Evolutionary conservation across 768 basidiomycete genomes (phyloP), one percentile per base, ranked within the genome.

Genomic region (Rhizopogon rudus): DNA sequence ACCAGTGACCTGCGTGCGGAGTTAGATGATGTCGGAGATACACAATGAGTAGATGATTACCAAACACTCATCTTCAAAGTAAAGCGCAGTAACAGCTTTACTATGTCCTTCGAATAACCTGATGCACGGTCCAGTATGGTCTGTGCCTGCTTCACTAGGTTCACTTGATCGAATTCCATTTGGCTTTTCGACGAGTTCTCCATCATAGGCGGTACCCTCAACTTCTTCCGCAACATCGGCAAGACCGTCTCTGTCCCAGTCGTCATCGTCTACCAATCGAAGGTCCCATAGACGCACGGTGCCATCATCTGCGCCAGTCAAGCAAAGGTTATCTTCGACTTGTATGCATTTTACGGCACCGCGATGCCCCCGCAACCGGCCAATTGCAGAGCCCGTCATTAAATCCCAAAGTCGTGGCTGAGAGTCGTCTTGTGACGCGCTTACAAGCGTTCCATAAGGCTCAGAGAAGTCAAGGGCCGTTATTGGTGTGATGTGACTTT

Each of bases 371-470:
- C 86, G 77, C 44, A 99, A 71, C 53, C 87, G 81, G 10, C 92
- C 93, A 31, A 94, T 81, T 69, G 95, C 90, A 53, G 87, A 83
- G 9, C 95, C 97, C 31, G 87, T 82, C 60, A 95, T 82, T 16
- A 99, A 77, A 70, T 99, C 97, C 96, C 94, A 99, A 13, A 98
- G 88, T 6, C 89, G 85, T 2, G 94, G 93, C 54, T 90, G 83
- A 12, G 87, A 75, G 61, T 97, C 96, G 51, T 92, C 89, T 57
- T 83, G 84, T 1, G 92, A 88, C 1, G 93, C 87, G 50, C 84
- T 91, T 56, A 98, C 93, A 37, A 98, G 82, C 9, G 86, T 89
- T 14, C 94, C 96, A 63, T 99, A 99, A 5, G 97, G 97, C 66
- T 98, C 96, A 9, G 91, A 92, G 64, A 98, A 92, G 72, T 99